phyloP scores from a whole-genome alignment of 2,329 filamentous ascomycete genomes.

The Xylaria multiplex region DNA sequence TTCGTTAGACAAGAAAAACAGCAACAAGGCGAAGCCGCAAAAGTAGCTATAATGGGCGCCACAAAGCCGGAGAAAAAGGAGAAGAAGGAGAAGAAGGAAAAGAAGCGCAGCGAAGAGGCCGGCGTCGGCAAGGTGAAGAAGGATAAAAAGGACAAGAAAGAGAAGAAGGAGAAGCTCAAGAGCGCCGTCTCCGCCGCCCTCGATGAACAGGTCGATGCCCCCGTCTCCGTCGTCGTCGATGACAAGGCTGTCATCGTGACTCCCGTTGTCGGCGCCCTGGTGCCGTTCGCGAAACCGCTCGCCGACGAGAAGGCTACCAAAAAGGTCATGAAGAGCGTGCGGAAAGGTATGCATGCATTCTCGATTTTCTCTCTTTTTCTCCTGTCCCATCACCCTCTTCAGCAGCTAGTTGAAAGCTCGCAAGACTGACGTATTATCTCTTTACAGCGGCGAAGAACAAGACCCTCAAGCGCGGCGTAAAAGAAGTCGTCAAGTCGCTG shows the following conservation, averaged over 20 bases:
- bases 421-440: slow-evolving; percentile 36
- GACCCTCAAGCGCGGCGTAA: slow-evolving; percentile 96
- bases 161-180: slow-evolving; percentile 78
- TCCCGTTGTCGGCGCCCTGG: slow-evolving; percentile 68
- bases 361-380: slow-evolving; percentile 15
- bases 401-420: slow-evolving; percentile 18
- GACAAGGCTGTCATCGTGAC: slow-evolving; percentile 48
- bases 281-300: slow-evolving; percentile 85
- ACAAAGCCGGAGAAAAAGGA: slow-evolving; percentile 54
- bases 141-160: slow-evolving; percentile 71
- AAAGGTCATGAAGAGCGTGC: slow-evolving; percentile 67
- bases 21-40: not conserved
- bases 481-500: slow-evolving; percentile 98
- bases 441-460: slow-evolving; percentile 88
- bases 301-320: slow-evolving; percentile 80
- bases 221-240: slow-evolving; percentile 51
- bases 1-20: not conserved
- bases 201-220: slow-evolving; percentile 67
- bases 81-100: slow-evolving; percentile 68
- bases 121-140: slow-evolving; percentile 68
- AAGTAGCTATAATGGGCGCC: slow-evolving; percentile 45
- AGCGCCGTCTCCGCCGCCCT: slow-evolving; percentile 67
- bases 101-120: slow-evolving; percentile 64
- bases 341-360: slow-evolving; percentile 59
- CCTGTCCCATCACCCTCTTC: slow-evolving; percentile 8